Base-by-base conservation (phyloP, 257 asterid genomes). In the Forsythia viridissima region DNA sequence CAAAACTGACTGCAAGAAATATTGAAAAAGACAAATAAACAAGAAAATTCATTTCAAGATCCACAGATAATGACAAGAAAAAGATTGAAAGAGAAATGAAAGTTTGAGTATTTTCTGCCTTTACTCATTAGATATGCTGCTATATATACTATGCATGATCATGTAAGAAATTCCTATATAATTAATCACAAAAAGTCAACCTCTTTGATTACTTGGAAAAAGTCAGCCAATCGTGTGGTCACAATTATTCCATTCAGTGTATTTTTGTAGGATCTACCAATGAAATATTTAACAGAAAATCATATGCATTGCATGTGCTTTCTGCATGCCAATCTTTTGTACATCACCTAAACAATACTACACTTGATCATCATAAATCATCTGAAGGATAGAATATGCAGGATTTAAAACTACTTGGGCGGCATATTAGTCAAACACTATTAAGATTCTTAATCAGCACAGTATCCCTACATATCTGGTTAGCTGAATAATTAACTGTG, bases 391-490 rank as follows among this genome's bases (percentile, higher is more conserved):
- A 57, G 65, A 73, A 72, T 20, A 30, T 75, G 8, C 30, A 76
- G 77, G 66, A 42, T 81, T 65, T 68, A 65, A 73, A 37, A 80
- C 55, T 40, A 38, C 70, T n/a, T 84, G 85, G 85, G 78, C 84
- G 84, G 84, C 80, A 72, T 75, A 81, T 79, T 73, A 80, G 86
- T 88, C 86, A 83, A 90, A 79, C 72, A 71, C 63, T 72, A 68
- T 77, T 37, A 41, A 78, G 72, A 76, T 72, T 76, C 61, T 77
- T 77, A 75, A 85, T 85, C 48, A 38, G 37, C n/a, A 55, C 41
- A 82, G 87, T 72, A 93, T 91, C 97, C 97, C 98, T 83, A 80
- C 48, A 93, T 82, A 93, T 91, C 97, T 91, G 97, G 87, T 86
- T 6, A 78, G 71, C 71, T 48, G 68, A 82, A 30, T 88, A 77